phyloP scores from a whole-genome alignment of 495 filamentous ascomycete genomes.

The Lepidopterella palustris region DNA sequence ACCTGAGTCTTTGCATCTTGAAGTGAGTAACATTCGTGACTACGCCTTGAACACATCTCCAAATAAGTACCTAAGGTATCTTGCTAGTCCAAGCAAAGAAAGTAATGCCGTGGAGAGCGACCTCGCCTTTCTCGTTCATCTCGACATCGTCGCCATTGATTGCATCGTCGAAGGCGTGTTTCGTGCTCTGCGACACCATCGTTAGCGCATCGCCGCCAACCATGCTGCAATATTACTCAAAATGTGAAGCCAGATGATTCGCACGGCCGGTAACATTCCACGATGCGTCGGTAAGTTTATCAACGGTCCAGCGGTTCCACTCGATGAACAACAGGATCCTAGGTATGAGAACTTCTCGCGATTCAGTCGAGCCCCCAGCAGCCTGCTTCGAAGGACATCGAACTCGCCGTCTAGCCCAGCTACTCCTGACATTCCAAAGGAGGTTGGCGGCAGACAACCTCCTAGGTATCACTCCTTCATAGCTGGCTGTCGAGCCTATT shows the following conservation, averaged over 20 bases:
- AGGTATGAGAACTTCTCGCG: no score
- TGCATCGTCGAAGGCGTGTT: constrained; percentile 25
- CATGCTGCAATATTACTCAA: not conserved
- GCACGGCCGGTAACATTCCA: not conserved
- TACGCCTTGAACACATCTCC: not conserved
- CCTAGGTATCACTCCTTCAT: no score
- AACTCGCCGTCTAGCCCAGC: no score
- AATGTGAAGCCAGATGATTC: not conserved
- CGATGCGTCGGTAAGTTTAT: no score
- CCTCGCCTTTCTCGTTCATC: constrained; percentile 30
- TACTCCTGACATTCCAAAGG: no score
- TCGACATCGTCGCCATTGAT: constrained; percentile 29
- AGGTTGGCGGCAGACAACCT: no score
- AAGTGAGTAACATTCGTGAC: not conserved
- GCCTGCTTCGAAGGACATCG: no score
- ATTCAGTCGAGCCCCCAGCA: no score
- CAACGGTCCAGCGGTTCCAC: no score
- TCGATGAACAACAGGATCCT: no score
- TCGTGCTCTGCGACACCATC: constrained; percentile 15
- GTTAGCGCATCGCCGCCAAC: not conserved
- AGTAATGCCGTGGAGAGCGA: constrained; percentile 30
- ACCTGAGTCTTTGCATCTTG: not conserved
- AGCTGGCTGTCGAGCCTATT: no score
- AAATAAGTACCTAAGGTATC: not conserved
- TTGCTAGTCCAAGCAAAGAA: constrained; percentile 26